Percentiles rank a stretch among this genome's conserved stretches.
These are phyloP conservation scores for Aspergillus sp. DNA, from an alignment of 2,329 filamentous ascomycete species.

Conservation along the genomic window DNA sequence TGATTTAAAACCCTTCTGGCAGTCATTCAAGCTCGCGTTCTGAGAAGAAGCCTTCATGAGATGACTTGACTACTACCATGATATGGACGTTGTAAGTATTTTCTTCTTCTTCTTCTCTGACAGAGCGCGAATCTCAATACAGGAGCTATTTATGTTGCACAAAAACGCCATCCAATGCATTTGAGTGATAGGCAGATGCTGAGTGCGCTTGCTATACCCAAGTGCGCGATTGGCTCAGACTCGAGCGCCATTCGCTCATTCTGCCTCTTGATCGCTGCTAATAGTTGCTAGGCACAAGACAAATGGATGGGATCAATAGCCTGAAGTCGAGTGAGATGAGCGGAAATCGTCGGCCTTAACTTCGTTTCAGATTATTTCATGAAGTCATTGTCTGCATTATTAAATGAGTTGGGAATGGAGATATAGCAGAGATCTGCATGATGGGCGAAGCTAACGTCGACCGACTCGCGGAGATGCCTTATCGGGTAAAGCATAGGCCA, in stretches of 20 bases:
- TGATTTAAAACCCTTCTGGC: too few species aligned
- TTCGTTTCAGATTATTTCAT: constrained; percentile 1
- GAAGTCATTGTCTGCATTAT: constrained; percentile 15
- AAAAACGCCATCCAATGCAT: not conserved
- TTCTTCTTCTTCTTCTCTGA: too few species aligned
- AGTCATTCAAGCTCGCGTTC: too few species aligned
- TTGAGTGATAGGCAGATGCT: not conserved
- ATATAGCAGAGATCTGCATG: constrained; percentile 17
- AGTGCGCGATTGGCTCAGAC: not conserved
- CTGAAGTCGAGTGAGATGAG: not conserved
- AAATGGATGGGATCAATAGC: not conserved
- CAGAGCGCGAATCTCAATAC: too few species aligned
- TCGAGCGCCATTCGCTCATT: not conserved
- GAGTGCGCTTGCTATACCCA: not conserved
- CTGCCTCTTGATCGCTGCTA: too few species aligned
- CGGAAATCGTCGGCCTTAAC: not conserved
- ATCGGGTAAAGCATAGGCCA: not conserved
- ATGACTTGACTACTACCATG: too few species aligned
- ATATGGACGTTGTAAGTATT: too few species aligned
- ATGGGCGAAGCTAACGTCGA: constrained; percentile 7
- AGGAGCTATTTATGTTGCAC: too few species aligned
- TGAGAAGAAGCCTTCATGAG: too few species aligned
- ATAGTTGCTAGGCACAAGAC: not conserved
- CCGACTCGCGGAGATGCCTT: constrained; percentile 4
- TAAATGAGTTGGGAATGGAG: not conserved